A percentile compares a stretch with the other conserved stretches of the same genome.
Conservation (phyloP, 495 filamentous ascomycete genomes). For the Oidiodendron maius region DNA sequence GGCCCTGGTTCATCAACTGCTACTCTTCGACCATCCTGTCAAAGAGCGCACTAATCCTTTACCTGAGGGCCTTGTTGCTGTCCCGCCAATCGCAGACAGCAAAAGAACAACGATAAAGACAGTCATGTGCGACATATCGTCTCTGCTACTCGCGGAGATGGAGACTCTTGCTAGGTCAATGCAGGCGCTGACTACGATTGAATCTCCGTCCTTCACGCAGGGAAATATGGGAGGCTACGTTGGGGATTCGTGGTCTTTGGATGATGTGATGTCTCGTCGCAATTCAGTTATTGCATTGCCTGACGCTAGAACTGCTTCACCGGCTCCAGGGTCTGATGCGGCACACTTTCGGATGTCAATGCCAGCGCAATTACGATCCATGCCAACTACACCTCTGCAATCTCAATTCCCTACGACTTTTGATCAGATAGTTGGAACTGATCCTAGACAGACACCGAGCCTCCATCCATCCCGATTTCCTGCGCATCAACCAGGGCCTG, state of each 20-base stretch:
- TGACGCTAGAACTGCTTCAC: constrained; percentile 40
- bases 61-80: constrained; percentile 57
- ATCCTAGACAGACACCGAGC: constrained; percentile 28
- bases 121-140: constrained; percentile 87
- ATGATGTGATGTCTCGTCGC: constrained; percentile 33
- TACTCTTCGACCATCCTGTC: constrained; percentile 69
- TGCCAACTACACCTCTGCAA: constrained; percentile 33
- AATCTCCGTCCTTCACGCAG: constrained; percentile 57
- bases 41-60: constrained; percentile 39
- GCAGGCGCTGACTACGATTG: constrained; percentile 71
- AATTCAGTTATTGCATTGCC: constrained; percentile 49
- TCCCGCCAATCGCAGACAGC: constrained; percentile 65
- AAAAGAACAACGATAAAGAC: constrained; percentile 91
- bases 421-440: constrained; percentile 56
- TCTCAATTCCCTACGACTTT: constrained; percentile 57
- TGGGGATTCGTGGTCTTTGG: constrained; percentile 26
- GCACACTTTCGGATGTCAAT: constrained; percentile 70
- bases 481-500: constrained; percentile 20
- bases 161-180: constrained; percentile 78
- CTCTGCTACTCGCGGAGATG: constrained; percentile 78
- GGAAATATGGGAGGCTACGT: constrained; percentile 26
- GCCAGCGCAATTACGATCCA: constrained; percentile 50
- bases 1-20: constrained; percentile 67
- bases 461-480: constrained; percentile 25
- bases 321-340: constrained; percentile 38